Evolutionary conservation across 2,329 filamentous ascomycete species (phyloP).

Genomic region (Microdochium paspali): DNA sequence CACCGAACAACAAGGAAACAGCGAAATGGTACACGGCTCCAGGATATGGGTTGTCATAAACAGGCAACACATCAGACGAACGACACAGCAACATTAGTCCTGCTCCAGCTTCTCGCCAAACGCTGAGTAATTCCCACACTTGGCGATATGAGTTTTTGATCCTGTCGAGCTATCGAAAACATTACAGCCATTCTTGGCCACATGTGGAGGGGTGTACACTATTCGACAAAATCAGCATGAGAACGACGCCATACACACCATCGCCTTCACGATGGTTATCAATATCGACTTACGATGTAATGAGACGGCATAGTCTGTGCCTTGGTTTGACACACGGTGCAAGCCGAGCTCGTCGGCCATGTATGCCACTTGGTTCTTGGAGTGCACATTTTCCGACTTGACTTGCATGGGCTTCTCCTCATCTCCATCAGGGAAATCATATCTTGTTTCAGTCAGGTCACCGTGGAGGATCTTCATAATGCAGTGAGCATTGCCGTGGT

Average conservation of each 20-base stretch:
- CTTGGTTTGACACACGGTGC: conserved; percentile 71
- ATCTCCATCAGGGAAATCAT: conserved; percentile 54
- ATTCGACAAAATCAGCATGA: conserved; percentile 2
- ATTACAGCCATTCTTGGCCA: conserved; percentile 71
- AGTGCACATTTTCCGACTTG: conserved; percentile 58
- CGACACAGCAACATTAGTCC: not conserved
- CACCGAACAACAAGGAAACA: no score
- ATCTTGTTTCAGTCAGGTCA: conserved; percentile 71
- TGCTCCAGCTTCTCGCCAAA: conserved; percentile 41
- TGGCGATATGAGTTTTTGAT: conserved; percentile 59
- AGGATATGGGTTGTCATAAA: no score
- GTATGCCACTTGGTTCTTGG: conserved; percentile 70
- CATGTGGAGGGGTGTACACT: conserved; percentile 85
- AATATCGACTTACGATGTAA: conserved; percentile 52
- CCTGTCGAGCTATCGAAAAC: conserved; percentile 74
- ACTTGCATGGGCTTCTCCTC: conserved; percentile 49
- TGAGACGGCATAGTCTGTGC: conserved; percentile 70
- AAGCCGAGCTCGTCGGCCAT: conserved; percentile 87
- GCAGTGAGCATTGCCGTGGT: conserved; percentile 83
- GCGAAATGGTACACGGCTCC: no score
- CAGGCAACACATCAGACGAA: not conserved
- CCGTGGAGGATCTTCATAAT: conserved; percentile 85
- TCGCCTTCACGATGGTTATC: not conserved
- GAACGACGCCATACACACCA: not conserved
- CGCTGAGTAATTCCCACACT: conserved; percentile 63